Percentiles rank a stretch among this genome's conserved stretches.
Evolutionary conservation across 495 filamentous ascomycete genomes (phyloP).

Genomic region (Aspergillus baeticus): DNA sequence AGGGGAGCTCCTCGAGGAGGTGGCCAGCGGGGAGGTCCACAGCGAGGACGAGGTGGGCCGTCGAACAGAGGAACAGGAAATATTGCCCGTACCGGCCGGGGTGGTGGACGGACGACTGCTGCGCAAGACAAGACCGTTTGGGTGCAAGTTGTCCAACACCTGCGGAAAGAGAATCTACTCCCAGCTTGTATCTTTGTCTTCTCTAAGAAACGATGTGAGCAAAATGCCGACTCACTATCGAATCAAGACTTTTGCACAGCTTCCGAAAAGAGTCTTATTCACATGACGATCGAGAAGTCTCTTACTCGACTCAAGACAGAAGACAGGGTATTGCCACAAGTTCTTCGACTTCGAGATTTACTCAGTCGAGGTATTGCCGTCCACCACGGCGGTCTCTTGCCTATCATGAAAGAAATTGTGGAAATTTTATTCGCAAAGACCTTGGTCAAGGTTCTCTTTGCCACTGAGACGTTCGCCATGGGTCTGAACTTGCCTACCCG

Average conservation of each 20-base stretch:
- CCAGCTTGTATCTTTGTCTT: slow-evolving; percentile 98
- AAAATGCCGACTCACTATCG: slow-evolving; percentile 91
- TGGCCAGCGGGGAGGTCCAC: slow-evolving; percentile 47
- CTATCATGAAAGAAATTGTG: slow-evolving; percentile 97
- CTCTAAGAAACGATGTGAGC: slow-evolving; percentile 94
- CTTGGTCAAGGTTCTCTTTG: slow-evolving; percentile 93
- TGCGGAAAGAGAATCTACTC: slow-evolving; percentile 81
- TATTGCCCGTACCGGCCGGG: slow-evolving; percentile 82
- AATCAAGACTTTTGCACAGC: slow-evolving; percentile 93
- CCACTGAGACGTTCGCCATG: slow-evolving; percentile 99
- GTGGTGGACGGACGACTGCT: slow-evolving; percentile 77
- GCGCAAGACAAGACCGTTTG: slow-evolving; percentile 96
- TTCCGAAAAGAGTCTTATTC: slow-evolving; percentile 89
- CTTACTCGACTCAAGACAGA: slow-evolving; percentile 89
- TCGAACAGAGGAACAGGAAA: slow-evolving; percentile 69
- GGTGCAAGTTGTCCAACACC: slow-evolving; percentile 90
- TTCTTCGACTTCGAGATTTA: slow-evolving; percentile 80
- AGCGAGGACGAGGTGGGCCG: slow-evolving; percentile 58
- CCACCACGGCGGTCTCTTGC: slow-evolving; percentile 91
- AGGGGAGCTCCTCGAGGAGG: slow-evolving; percentile 28
- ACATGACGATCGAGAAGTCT: slow-evolving; percentile 97
- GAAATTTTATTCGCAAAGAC: slow-evolving; percentile 96
- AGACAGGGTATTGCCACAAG: slow-evolving; percentile 85
- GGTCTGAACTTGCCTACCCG: slow-evolving; percentile 92
- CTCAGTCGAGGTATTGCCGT: slow-evolving; percentile 89